Percentiles rank a stretch among this genome's conserved stretches.
phyloP scores from a whole-genome alignment of 306 rosid species.

The Cucumis melo region DNA sequence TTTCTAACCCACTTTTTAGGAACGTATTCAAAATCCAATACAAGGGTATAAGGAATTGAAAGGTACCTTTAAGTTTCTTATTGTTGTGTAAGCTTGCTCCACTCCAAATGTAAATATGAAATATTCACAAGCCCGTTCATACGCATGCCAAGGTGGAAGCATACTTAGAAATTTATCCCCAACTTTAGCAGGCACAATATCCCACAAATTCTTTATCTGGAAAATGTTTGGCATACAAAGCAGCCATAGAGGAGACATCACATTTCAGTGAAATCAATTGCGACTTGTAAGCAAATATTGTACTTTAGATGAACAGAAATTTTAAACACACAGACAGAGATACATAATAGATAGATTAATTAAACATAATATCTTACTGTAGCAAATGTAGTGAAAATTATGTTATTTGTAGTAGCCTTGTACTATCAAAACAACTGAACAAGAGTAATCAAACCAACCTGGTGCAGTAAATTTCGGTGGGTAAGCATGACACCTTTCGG shows the following conservation, averaged over 20 bases:
- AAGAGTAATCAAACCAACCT: conserved; percentile 39
- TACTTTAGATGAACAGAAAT: not conserved
- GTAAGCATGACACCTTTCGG: conserved; percentile 94
- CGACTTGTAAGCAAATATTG: not conserved
- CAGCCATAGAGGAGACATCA: not conserved
- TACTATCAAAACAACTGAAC: conserved; percentile 4
- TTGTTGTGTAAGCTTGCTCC: conserved; percentile 73
- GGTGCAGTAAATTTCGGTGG: conserved; percentile 82
- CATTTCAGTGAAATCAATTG: not conserved
- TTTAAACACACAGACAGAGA: not conserved
- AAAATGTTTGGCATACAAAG: conserved; percentile 12
- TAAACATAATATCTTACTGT: not conserved
- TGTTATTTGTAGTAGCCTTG: not conserved
- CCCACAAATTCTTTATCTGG: conserved; percentile 60
- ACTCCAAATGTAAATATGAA: conserved; percentile 57
- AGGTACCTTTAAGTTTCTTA: conserved; percentile 78
- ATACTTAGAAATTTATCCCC: conserved; percentile 89
- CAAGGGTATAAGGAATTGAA: not conserved
- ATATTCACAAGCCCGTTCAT: conserved; percentile 87
- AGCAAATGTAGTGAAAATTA: conserved; percentile 2
- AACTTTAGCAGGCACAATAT: conserved; percentile 54
- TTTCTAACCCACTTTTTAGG: not conserved
- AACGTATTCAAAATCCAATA: too few relatives aligned
- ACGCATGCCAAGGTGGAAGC: conserved; percentile 98
- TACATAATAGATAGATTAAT: not conserved